These are phyloP conservation scores for Mollisia scopiformis DNA, from an alignment of 2,329 filamentous ascomycete genomes.

Conservation along the genomic window DNA sequence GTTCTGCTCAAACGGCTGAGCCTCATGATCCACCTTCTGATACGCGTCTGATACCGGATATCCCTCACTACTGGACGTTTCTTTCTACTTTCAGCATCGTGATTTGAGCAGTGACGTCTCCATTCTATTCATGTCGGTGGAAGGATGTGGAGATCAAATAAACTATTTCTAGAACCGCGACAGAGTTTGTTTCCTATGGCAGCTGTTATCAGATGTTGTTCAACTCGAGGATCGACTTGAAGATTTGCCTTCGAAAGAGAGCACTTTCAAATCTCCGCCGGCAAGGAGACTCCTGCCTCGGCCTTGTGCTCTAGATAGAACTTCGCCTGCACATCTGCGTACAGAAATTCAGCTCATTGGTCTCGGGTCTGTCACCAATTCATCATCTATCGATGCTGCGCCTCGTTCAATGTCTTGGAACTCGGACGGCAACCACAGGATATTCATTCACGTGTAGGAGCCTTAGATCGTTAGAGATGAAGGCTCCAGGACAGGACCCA, in stretches of 20 bases:
- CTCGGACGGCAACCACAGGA: neutral
- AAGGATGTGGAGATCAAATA: neutral
- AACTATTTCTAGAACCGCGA: conserved; percentile 1
- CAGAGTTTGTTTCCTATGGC: neutral
- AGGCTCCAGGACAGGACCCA: neutral
- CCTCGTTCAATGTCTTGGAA: conserved; percentile 12
- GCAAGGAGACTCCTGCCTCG: neutral
- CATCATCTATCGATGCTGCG: conserved; percentile 10
- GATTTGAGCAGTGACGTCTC: neutral
- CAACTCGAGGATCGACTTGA: neutral
- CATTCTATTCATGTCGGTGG: neutral
- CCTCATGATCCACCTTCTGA: conserved; percentile 24
- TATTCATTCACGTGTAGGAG: neutral
- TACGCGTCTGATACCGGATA: conserved; percentile 25
- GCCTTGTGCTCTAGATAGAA: neutral
- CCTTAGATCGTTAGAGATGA: neutral
- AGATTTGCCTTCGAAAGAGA: neutral
- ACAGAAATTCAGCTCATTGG: neutral
- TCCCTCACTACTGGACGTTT: neutral
- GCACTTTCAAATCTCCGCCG: neutral
- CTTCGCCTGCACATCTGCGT: neutral
- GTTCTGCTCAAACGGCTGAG: conserved; percentile 22
- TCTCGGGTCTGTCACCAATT: neutral
- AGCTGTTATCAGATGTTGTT: neutral
- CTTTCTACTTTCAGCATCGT: neutral